Base-by-base conservation (phyloP, 2,329 filamentous ascomycete genomes). In the Ilyonectria destructans region DNA sequence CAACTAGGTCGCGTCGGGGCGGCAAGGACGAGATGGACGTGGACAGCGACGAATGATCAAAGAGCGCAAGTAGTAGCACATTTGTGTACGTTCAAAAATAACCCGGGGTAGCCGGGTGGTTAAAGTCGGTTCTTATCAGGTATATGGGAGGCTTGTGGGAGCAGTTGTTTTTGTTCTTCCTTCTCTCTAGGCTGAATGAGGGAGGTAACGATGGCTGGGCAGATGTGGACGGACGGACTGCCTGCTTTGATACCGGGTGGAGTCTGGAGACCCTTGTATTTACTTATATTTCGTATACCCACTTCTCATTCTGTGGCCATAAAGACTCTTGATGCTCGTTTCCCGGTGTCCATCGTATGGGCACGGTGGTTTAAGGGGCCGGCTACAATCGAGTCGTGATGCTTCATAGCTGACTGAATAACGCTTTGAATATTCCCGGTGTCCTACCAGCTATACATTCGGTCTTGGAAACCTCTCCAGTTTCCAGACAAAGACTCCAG, bases 21-120 rank as follows among this genome's bases (percentile, higher is more conserved):
- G 71, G 74, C 69, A 75, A 76, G 21, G 64, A 75, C 13, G 78
- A 79, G 19, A 81, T 82, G 80, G 80, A 82, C 9, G 67, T 80
- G 40, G 80, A 82, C 61, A 75, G 78, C 35, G 78, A 78, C 49
- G 73, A 78, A 46, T 78, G 40, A 78, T 49, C 57, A 45, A 57
- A 35, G 17, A 52, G 29, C 31, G 4, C 35, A 57, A 29, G n/a
- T n/a, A 26, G 49, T 12, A 58, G 35, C 21, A n/a, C 48, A 40
- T 23, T 40, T 29, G 46, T 54, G 51, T 66, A 40, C 45, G 59
- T 67, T 55, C 29, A 43, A 49, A 40, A 59, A 63, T 43, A 59
- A 21, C 54, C 43, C 31, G 12, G 21, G 59, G 45, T 23, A 58
- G 37, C 56, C 54, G 51, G 49, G 46, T 57, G 33, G 65, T 62